Evolutionary conservation across 164 flowering plant species (phyloP).

Genomic region (Chimonanthus salicifolius): DNA sequence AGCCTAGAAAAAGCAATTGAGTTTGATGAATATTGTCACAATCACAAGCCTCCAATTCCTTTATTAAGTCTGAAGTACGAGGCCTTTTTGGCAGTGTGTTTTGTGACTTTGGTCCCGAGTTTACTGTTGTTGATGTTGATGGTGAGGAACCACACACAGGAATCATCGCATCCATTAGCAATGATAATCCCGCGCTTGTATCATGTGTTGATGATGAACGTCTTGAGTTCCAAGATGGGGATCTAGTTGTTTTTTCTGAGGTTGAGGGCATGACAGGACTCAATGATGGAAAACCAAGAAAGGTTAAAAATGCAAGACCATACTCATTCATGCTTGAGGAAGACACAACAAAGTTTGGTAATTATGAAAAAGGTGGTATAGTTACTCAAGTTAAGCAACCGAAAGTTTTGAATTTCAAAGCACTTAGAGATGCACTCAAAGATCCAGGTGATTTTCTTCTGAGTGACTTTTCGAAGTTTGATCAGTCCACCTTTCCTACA

Average conservation of each 20-base stretch:
- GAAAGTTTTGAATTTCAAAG: constrained; percentile 65
- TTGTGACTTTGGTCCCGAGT: constrained; percentile 83
- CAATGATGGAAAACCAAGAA: constrained; percentile 82
- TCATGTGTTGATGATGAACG: constrained; percentile 89
- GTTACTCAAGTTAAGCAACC: constrained; percentile 88
- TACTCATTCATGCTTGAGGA: constrained; percentile 78
- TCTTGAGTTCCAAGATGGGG: constrained; percentile 90
- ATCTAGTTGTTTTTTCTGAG: constrained; percentile 87
- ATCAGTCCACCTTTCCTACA: constrained; percentile 81
- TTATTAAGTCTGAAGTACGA: constrained; percentile 76
- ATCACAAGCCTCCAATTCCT: constrained; percentile 80
- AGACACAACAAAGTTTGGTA: constrained; percentile 65
- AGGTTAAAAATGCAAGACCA: constrained; percentile 60
- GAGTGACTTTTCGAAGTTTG: constrained; percentile 83
- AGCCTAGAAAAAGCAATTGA: constrained; percentile 62
- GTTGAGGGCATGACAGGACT: constrained; percentile 77
- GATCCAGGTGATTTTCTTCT: constrained; percentile 86
- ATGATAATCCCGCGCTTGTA: constrained; percentile 71
- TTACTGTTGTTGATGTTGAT: constrained; percentile 76
- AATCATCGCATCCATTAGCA: constrained; percentile 81
- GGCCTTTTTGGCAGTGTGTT: constrained; percentile 82
- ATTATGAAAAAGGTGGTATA: constrained; percentile 76
- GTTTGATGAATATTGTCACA: constrained; percentile 70
- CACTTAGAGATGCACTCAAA: constrained; percentile 55
- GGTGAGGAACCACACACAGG: constrained; percentile 88